phyloP scores from a whole-genome alignment of 805 yeast genomes.

The Teunomyces funiuensis region DNA sequence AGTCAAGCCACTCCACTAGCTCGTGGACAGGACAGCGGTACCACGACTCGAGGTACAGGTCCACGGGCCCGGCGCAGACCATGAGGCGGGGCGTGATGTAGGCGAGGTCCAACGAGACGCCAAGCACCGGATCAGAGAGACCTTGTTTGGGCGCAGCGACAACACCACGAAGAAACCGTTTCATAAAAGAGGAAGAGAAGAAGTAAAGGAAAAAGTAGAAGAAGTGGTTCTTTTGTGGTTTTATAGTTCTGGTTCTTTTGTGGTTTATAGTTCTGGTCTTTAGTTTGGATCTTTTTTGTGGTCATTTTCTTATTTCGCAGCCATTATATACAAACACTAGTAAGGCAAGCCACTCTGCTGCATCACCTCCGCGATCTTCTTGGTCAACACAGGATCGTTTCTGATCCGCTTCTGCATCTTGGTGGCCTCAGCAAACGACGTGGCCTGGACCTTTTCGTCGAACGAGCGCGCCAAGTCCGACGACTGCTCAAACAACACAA shows the following conservation, averaged over 20 bases:
- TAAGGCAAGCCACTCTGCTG: conserved; percentile 20
- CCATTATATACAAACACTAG: conserved; percentile 4
- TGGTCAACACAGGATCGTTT: conserved; percentile 63
- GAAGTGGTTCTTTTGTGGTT: no score
- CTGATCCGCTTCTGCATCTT: conserved; percentile 81
- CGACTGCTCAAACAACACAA: conserved; percentile 77
- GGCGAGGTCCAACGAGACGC: conserved; percentile 56
- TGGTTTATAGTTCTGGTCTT: no score
- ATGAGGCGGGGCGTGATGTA: conserved; percentile 62
- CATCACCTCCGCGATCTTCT: conserved; percentile 62
- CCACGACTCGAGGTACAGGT: conserved; percentile 36
- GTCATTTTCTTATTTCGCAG: no score
- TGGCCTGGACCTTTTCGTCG: conserved; percentile 87
- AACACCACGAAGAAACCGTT: conserved; percentile 16
- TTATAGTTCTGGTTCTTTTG: no score
- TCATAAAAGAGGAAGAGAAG: conserved; percentile 8
- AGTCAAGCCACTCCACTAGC: conserved; percentile 37
- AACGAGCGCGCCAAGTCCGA: conserved; percentile 78
- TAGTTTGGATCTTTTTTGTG: no score
- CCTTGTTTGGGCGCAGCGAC: conserved; percentile 23
- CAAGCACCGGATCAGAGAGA: conserved; percentile 20
- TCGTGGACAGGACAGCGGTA: conserved; percentile 56
- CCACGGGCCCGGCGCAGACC: conserved; percentile 77
- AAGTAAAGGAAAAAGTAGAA: no score
- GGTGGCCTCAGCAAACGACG: conserved; percentile 89